Conservation (phyloP, 257 asterid species). For the Thymus quinquecostatus region DNA sequence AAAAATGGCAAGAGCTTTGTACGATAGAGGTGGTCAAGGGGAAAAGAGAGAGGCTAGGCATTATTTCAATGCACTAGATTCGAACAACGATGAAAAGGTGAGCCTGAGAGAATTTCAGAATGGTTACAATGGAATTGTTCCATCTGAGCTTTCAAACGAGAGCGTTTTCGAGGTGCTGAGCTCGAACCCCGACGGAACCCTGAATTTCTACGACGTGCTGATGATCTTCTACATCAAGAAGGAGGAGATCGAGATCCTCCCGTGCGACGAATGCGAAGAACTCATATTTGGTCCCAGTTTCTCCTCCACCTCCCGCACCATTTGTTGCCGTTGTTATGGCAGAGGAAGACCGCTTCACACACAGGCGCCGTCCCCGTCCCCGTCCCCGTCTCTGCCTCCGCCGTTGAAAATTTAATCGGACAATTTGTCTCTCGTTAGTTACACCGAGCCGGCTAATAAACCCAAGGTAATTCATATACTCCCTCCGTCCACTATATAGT, state of each 20-base stretch:
- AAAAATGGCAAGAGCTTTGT: conserved; percentile 30
- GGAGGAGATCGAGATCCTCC: neutral
- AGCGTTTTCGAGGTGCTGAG: conserved; percentile 22
- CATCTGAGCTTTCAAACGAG: conserved; percentile 1
- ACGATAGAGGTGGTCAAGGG: conserved; percentile 28
- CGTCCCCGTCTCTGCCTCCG: too few species aligned
- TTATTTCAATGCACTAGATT: conserved; percentile 20
- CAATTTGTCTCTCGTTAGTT: too few species aligned
- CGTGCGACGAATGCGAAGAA: neutral
- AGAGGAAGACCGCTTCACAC: too few species aligned
- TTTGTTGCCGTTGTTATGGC: conserved; percentile 8
- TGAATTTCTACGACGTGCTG: conserved; percentile 24
- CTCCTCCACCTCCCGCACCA: neutral
- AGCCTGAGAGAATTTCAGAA: conserved; percentile 20
- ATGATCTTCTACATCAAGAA: conserved; percentile 15
- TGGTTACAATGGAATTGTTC: neutral
- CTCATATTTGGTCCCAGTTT: neutral
- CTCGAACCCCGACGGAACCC: conserved; percentile 26
- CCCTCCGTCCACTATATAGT: too few species aligned
- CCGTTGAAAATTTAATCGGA: too few species aligned
- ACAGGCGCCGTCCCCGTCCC: too few species aligned
- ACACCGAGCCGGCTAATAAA: too few species aligned
- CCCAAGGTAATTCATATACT: too few species aligned
- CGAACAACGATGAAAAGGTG: conserved; percentile 24
- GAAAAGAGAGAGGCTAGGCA: conserved; percentile 2